These are phyloP conservation scores for Hygrophorus pudorinus DNA, from an alignment of 768 basidiomycete species.

Conservation along the genomic window DNA sequence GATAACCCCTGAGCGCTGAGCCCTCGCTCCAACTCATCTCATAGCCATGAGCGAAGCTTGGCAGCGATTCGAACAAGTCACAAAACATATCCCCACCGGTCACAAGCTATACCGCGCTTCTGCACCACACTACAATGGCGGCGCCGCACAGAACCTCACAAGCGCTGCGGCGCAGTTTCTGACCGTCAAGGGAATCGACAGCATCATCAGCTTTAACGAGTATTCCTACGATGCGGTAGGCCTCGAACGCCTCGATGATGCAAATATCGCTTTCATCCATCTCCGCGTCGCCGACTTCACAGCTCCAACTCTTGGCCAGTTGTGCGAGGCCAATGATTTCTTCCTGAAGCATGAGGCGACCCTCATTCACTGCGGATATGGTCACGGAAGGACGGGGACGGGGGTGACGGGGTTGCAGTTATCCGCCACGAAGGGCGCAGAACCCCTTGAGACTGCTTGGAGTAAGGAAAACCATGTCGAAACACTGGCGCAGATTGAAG, in stretches of 20 bases:
- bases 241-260: slow-evolving; percentile 3
- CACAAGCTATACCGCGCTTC: slow-evolving; percentile 15
- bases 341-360: slow-evolving; percentile 5
- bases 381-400: slow-evolving; percentile 8
- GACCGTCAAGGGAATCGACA: slow-evolving; percentile 9
- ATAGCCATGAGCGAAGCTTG: slow-evolving; percentile 7
- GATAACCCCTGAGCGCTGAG: neutral
- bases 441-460: neutral
- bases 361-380: slow-evolving; percentile 8
- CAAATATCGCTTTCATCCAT: slow-evolving; percentile 11
- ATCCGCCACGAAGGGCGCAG: slow-evolving; percentile 2
- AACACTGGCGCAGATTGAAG: neutral
- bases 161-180: slow-evolving; percentile 9
- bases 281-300: slow-evolving; percentile 15
- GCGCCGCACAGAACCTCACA: slow-evolving; percentile 11
- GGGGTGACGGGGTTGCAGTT: slow-evolving; percentile 7
- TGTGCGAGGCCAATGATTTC: slow-evolving; percentile 10
- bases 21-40: neutral
- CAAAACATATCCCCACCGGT: slow-evolving; percentile 4
- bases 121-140: slow-evolving; percentile 13
- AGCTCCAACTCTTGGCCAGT: slow-evolving; percentile 12
- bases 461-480: neutral
- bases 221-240: slow-evolving; percentile 8
- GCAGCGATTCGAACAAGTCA: slow-evolving; percentile 11
- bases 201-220: slow-evolving; percentile 15